Evolutionary conservation across 2,329 filamentous ascomycete genomes (phyloP).

Genomic region (Botrytis hyacinthi): DNA sequence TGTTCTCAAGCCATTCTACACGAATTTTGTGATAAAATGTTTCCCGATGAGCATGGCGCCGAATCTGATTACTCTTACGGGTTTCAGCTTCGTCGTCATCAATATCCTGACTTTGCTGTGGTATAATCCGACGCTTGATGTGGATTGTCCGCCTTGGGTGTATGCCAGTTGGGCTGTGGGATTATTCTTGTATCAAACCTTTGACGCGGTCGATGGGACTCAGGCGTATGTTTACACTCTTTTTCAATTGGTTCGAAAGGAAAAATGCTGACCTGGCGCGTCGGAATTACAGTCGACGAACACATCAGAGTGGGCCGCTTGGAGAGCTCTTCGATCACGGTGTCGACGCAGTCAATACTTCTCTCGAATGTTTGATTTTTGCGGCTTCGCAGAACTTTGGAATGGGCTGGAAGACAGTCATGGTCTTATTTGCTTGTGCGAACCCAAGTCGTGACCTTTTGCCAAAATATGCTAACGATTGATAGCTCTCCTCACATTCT

Average conservation of each 20-base stretch:
- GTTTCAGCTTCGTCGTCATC: conserved; percentile 83
- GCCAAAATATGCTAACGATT: conserved; percentile 19
- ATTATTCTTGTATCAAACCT: conserved; percentile 94
- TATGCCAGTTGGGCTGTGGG: conserved; percentile 90
- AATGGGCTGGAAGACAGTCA: conserved; percentile 84
- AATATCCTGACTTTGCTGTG: conserved; percentile 92
- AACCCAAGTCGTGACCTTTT: conserved; percentile 16
- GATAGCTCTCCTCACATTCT: conserved; percentile 88
- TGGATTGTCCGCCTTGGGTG: conserved; percentile 92
- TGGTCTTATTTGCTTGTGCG: conserved; percentile 78
- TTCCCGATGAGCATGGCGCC: conserved; percentile 96
- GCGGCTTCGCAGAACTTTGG: conserved; percentile 90
- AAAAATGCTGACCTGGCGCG: not conserved
- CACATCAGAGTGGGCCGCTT: conserved; percentile 85
- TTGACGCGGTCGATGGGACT: conserved; percentile 92
- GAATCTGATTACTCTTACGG: conserved; percentile 82
- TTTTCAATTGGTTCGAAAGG: not conserved
- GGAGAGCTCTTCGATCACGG: conserved; percentile 98
- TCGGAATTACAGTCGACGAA: conserved; percentile 59
- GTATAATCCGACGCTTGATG: conserved; percentile 92
- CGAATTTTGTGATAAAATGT: conserved; percentile 85
- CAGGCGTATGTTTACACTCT: conserved; percentile 67
- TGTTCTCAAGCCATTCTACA: conserved; percentile 97
- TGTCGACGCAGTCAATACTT: conserved; percentile 94
- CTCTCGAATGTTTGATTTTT: conserved; percentile 90